Percentiles rank a stretch among this genome's conserved stretches.
phyloP scores from a whole-genome alignment of 2,329 filamentous ascomycete species.

The Coniochaeta hoffmannii region DNA sequence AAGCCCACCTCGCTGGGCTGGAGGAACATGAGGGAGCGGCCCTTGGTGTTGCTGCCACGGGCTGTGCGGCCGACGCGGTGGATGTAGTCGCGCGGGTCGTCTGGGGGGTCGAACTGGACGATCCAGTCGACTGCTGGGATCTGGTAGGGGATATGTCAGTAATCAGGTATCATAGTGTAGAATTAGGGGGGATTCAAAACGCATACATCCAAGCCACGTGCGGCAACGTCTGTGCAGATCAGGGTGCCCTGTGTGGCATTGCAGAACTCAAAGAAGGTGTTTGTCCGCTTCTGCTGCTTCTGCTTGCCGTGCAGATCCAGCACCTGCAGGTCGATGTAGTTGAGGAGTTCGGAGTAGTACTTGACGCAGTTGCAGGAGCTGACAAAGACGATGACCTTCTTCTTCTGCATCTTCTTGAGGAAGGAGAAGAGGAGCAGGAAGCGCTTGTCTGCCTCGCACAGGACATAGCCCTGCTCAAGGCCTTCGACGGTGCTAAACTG shows the following conservation, averaged over 20 bases:
- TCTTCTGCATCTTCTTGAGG: constrained; percentile 83
- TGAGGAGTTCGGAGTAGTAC: constrained; percentile 90
- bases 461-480: constrained; percentile 89
- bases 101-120: constrained; percentile 89
- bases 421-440: constrained; percentile 94
- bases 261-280: constrained; percentile 93
- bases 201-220: constrained; percentile 78
- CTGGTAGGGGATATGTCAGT: constrained; percentile 26
- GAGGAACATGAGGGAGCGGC: constrained; percentile 85
- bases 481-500: constrained; percentile 89
- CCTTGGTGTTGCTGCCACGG: constrained; percentile 73
- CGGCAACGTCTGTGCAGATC: constrained; percentile 95
- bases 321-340: constrained; percentile 81
- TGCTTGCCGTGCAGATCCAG: constrained; percentile 88
- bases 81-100: constrained; percentile 86
- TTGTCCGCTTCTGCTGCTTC: constrained; percentile 98
- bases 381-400: constrained; percentile 98
- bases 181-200: not conserved
- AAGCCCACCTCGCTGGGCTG: constrained; percentile 91
- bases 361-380: constrained; percentile 89
- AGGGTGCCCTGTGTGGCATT: constrained; percentile 72
- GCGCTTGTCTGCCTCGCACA: constrained; percentile 88
- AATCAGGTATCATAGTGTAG: not conserved
- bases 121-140: constrained; percentile 96
- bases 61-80: constrained; percentile 95